Conservation (phyloP, 441 rosid genomes). For the Codiaeum variegatum region DNA sequence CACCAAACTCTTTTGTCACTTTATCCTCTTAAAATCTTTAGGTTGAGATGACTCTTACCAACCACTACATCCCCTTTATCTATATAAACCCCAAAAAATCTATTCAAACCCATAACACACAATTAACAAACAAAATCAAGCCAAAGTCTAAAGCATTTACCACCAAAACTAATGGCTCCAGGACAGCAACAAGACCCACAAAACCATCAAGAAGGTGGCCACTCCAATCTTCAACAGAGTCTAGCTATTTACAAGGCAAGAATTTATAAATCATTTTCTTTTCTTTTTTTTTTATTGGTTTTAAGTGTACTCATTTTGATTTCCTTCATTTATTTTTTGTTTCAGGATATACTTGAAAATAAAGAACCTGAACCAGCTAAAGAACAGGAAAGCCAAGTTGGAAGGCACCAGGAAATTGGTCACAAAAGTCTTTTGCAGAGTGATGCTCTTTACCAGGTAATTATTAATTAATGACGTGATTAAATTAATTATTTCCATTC, state of each 20-base stretch:
- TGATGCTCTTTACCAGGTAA: conserved; percentile 87
- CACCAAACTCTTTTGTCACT: neutral
- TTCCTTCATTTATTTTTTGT: neutral
- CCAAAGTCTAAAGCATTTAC: neutral
- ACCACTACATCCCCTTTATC: neutral
- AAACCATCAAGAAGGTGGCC: conserved; percentile 9
- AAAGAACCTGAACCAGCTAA: conserved; percentile 28
- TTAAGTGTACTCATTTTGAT: neutral
- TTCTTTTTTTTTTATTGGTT: neutral
- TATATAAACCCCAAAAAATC: conserved; percentile 6
- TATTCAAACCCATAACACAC: neutral
- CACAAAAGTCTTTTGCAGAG: conserved; percentile 89
- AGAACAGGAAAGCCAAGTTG: conserved; percentile 43
- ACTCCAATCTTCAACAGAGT: conserved; percentile 12
- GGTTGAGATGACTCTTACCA: neutral
- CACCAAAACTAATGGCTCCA: conserved; percentile 7
- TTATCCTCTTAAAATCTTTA: no score
- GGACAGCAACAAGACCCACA: neutral
- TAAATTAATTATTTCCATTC: no score
- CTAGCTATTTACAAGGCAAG: conserved; percentile 21
- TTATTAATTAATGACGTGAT: no score
- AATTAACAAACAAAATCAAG: neutral
- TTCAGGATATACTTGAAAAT: conserved; percentile 20
- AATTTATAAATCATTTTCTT: neutral
- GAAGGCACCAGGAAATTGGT: conserved; percentile 73